Conservation (phyloP, 495 filamentous ascomycete species). For the Xylaria palmicola region DNA sequence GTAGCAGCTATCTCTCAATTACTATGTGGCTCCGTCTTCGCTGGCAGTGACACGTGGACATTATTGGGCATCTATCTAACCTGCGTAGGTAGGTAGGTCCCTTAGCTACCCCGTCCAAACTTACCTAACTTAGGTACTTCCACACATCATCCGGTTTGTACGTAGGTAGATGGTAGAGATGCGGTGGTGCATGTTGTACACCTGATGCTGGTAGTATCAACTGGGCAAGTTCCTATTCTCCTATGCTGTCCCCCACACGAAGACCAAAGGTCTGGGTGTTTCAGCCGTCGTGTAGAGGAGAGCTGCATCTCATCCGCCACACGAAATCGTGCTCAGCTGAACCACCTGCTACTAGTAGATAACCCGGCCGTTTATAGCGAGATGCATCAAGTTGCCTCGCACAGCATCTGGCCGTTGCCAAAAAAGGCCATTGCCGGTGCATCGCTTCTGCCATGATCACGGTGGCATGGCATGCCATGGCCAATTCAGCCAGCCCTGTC, state of each 20-base stretch:
- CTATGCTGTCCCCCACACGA: background rate
- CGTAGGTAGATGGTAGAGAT: too few relatives aligned
- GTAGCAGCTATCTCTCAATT: too few relatives aligned
- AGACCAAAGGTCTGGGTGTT: background rate
- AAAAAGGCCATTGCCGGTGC: background rate
- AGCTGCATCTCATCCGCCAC: background rate
- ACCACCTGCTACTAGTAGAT: background rate
- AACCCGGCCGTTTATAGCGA: background rate
- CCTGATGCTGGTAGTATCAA: too few relatives aligned
- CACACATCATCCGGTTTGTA: too few relatives aligned
- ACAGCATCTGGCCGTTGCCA: background rate
- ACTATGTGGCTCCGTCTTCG: background rate
- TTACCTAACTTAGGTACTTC: too few relatives aligned
- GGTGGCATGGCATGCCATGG: too few relatives aligned
- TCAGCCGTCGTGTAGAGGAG: background rate
- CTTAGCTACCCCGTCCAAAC: background rate
- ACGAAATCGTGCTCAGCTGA: background rate
- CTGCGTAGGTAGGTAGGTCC: background rate
- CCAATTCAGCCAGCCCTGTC: slow-evolving; percentile 6
- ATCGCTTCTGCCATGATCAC: background rate
- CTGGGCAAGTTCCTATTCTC: too few relatives aligned
- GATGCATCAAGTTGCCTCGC: slow-evolving; percentile 1
- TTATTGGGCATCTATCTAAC: too few relatives aligned
- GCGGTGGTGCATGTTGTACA: too few relatives aligned
- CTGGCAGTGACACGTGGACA: too few relatives aligned